Evolutionary conservation across 108 stramenopile species (phyloP).

Genomic region (Thalassiosira profunda): DNA sequence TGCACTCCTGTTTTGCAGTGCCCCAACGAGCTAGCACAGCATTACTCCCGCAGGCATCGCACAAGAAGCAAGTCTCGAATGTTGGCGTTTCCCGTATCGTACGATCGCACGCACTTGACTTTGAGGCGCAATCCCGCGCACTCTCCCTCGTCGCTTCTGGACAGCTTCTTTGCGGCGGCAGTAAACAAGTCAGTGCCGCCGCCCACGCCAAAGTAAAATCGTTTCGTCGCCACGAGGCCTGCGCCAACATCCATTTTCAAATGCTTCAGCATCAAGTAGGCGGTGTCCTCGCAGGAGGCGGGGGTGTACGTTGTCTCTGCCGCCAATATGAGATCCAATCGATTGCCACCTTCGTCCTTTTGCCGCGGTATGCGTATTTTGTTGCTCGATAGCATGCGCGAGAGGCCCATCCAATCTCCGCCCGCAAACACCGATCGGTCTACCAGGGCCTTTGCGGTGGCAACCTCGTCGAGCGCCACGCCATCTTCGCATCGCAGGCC

Average conservation of each 20-base stretch:
- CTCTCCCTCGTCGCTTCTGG: neutral
- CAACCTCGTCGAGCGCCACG: slow-evolving; percentile 1
- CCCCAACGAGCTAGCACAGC: no score
- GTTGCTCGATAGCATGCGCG: slow-evolving; percentile 38
- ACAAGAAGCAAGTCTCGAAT: slow-evolving; percentile 80
- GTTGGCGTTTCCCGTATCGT: slow-evolving; percentile 78
- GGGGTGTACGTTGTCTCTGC: slow-evolving; percentile 85
- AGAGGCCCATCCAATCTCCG: slow-evolving; percentile 77
- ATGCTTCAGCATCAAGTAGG: slow-evolving; percentile 59
- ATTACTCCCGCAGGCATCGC: slow-evolving; percentile 15
- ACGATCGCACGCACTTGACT: slow-evolving; percentile 28
- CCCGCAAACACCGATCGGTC: slow-evolving; percentile 53
- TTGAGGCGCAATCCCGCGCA: slow-evolving; percentile 18
- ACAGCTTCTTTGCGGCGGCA: slow-evolving; percentile 24
- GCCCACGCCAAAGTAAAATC: slow-evolving; percentile 91
- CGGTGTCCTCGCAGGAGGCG: slow-evolving; percentile 70
- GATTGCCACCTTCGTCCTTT: slow-evolving; percentile 18
- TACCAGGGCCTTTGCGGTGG: slow-evolving; percentile 3
- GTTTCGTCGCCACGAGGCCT: slow-evolving; percentile 79
- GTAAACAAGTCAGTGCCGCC: slow-evolving; percentile 74
- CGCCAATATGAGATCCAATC: slow-evolving; percentile 78
- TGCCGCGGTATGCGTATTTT: neutral
- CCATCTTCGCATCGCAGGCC: neutral
- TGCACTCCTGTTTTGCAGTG: no score
- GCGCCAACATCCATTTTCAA: slow-evolving; percentile 60